A percentile compares a stretch with the other conserved stretches of the same genome.
Conservation (phyloP, 192 early-diverging fungal genomes). For the Mortierella claussenii region DNA sequence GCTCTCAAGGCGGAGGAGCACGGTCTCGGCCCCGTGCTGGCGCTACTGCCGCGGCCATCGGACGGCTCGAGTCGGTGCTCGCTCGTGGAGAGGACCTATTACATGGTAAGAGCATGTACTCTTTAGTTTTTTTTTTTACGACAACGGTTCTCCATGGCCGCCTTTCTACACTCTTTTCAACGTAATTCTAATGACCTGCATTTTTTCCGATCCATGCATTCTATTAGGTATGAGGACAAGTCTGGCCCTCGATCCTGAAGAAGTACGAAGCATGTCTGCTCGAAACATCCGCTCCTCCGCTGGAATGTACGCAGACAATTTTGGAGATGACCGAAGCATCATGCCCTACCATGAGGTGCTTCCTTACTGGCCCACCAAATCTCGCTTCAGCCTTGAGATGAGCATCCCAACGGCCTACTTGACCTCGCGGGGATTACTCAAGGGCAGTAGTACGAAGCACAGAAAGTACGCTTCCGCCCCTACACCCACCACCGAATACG, state of each 20-base stretch:
- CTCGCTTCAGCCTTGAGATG: conserved; percentile 32
- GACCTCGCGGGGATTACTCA: conserved; percentile 34
- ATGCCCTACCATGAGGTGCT: conserved; percentile 19
- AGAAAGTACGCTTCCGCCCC: conserved; percentile 1
- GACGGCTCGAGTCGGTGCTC: conserved; percentile 38
- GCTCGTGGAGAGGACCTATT: conserved; percentile 39
- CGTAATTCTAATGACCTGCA: neutral
- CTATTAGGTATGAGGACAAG: conserved; percentile 45
- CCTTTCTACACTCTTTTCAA: neutral
- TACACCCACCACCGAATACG: neutral
- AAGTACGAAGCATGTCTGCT: conserved; percentile 16
- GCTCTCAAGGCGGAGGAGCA: conserved; percentile 6
- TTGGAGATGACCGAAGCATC: neutral
- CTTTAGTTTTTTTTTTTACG: neutral
- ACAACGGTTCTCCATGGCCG: neutral
- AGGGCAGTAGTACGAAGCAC: conserved; percentile 8
- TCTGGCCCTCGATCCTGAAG: conserved; percentile 36
- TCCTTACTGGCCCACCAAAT: conserved; percentile 44
- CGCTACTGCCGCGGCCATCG: conserved; percentile 46
- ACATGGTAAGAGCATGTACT: conserved; percentile 21
- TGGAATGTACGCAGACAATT: neutral
- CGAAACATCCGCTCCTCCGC: conserved; percentile 18
- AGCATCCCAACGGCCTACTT: conserved; percentile 44
- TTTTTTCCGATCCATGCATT: neutral
- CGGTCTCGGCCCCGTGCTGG: conserved; percentile 41